A percentile compares a stretch with the other conserved stretches of the same genome.
phyloP scores from a whole-genome alignment of 176 grass and related monocot genomes.

The Elymus sibiricus region DNA sequence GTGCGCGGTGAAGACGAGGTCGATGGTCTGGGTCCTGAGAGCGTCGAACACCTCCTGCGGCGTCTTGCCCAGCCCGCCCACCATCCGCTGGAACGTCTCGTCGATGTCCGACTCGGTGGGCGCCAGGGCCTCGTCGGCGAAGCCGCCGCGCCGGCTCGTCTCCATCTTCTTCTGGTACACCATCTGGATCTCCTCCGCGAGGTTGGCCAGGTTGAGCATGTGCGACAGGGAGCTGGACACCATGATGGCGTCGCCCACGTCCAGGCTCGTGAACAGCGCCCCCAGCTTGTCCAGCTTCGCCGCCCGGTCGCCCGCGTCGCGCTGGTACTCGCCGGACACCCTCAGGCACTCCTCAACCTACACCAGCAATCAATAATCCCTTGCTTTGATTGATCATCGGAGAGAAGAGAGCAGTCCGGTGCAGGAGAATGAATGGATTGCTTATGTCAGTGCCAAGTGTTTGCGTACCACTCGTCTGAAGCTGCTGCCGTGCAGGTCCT shows the following conservation, averaged over 20 bases:
- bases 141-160: constrained; percentile 38
- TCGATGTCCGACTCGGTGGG: constrained; percentile 76
- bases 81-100: constrained; percentile 70
- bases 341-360: constrained; percentile 75
- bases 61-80: constrained; percentile 50
- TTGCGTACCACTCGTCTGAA: constrained; percentile 44
- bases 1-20: constrained; percentile 85
- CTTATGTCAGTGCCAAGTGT: neutral
- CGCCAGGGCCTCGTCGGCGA: constrained; percentile 59
- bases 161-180: constrained; percentile 51
- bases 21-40: constrained; percentile 60
- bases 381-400: neutral
- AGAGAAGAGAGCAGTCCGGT: neutral
- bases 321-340: constrained; percentile 57
- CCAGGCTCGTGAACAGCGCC: constrained; percentile 46
- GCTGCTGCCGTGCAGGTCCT: constrained; percentile 47
- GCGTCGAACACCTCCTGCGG: constrained; percentile 77
- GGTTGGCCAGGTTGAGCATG: constrained; percentile 83
- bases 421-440: neutral
- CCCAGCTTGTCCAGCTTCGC: constrained; percentile 54
- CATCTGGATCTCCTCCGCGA: constrained; percentile 87
- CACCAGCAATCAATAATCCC: neutral
- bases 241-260: constrained; percentile 59
- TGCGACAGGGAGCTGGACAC: constrained; percentile 73
- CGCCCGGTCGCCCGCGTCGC: constrained; percentile 4